phyloP scores from a whole-genome alignment of 164 flowering plant species.

The Chloranthus sessilifolius region DNA sequence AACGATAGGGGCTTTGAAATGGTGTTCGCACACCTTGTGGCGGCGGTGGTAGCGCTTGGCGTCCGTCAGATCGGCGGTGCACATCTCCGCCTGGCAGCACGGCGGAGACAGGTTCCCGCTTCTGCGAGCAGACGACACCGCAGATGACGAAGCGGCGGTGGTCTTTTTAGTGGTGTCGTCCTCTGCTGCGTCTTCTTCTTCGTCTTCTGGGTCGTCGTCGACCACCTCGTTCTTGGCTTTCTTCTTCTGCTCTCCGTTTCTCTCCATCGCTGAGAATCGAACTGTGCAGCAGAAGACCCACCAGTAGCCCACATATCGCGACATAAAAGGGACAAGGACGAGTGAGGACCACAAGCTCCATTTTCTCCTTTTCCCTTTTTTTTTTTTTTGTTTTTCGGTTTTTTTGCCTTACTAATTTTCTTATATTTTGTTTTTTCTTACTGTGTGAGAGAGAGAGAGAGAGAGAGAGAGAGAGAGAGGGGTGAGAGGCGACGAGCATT shows the following conservation, averaged over 20 bases:
- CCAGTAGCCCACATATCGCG: neutral
- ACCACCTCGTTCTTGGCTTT: slow-evolving; percentile 26
- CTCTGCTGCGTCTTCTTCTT: slow-evolving; percentile 31
- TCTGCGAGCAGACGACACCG: slow-evolving; percentile 15
- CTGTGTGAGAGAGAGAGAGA: too few relatives aligned
- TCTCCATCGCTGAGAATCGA: slow-evolving; percentile 5
- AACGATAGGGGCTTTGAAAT: slow-evolving; percentile 68
- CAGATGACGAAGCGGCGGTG: slow-evolving; percentile 13
- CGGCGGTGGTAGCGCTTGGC: slow-evolving; percentile 66
- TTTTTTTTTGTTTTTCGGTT: neutral
- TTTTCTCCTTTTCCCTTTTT: slow-evolving; percentile 4
- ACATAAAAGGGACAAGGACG: slow-evolving; percentile 15
- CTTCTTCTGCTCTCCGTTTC: slow-evolving; percentile 31
- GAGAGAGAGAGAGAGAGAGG: too few relatives aligned
- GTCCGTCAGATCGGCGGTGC: slow-evolving; percentile 44
- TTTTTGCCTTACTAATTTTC: too few relatives aligned
- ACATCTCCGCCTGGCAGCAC: slow-evolving; percentile 66
- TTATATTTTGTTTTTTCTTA: too few relatives aligned
- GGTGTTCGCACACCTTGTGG: slow-evolving; percentile 75
- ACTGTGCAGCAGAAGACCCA: neutral
- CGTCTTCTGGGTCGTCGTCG: slow-evolving; percentile 25
- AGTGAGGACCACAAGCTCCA: slow-evolving; percentile 44
- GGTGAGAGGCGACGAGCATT: too few relatives aligned
- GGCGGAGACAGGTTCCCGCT: slow-evolving; percentile 21
- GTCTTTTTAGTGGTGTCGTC: slow-evolving; percentile 33